Conservation (phyloP, 2,329 filamentous ascomycete species). For the Ceratocystis huliohia region DNA sequence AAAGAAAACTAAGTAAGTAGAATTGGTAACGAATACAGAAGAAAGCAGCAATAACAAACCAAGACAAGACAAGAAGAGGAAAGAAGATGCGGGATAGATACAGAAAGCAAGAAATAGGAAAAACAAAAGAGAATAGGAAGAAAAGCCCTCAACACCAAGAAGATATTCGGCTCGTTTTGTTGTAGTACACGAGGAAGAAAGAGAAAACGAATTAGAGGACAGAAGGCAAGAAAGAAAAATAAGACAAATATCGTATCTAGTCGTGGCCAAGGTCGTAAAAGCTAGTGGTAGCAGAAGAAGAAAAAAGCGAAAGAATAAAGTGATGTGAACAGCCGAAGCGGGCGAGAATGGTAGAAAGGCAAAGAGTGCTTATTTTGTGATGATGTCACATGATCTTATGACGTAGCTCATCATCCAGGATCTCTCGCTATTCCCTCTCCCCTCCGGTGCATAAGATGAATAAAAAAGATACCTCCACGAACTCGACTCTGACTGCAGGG, state of each 20-base stretch:
- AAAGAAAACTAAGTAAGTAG: slow-evolving; percentile 1
- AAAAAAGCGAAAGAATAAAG: slow-evolving; percentile 6
- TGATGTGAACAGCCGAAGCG: not conserved
- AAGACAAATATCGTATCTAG: slow-evolving; percentile 9
- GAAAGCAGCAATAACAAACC: not conserved
- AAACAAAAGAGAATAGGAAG: slow-evolving; percentile 22
- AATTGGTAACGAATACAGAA: not conserved
- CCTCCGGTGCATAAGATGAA: slow-evolving; percentile 15
- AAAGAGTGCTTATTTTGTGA: not conserved
- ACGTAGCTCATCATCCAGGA: not conserved
- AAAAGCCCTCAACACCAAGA: slow-evolving; percentile 21
- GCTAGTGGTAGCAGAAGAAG: slow-evolving; percentile 23
- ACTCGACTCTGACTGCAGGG: slow-evolving; percentile 21
- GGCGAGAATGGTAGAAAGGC: not conserved
- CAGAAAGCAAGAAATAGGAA: slow-evolving; percentile 16
- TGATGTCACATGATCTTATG: not conserved
- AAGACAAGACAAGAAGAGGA: slow-evolving; percentile 11
- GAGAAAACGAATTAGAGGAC: slow-evolving; percentile 2
- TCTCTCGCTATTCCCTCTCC: not conserved
- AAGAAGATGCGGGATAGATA: slow-evolving; percentile 11
- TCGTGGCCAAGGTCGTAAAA: slow-evolving; percentile 11
- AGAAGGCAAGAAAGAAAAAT: not conserved
- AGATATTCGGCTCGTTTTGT: slow-evolving; percentile 1
- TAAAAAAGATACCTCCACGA: slow-evolving; percentile 22
- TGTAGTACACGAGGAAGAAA: slow-evolving; percentile 10